A percentile compares a stretch with the other conserved stretches of the same genome.
Evolutionary conservation across 148 eudicot species (phyloP).

Genomic region (Gaultheria prostrata): DNA sequence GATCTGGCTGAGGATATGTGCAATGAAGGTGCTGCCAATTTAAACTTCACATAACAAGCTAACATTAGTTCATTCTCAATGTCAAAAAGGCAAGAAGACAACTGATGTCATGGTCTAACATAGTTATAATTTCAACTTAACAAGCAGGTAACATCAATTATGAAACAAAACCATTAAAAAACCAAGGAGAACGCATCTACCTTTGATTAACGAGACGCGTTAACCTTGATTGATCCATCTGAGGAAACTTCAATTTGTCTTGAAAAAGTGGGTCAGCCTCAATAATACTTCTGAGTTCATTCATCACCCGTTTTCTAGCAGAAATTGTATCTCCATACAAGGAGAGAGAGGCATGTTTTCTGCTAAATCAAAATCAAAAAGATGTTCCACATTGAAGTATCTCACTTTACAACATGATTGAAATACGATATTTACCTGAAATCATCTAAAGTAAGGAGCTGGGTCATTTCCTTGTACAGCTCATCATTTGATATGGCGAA

Average conservation of each 20-base stretch:
- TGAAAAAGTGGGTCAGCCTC: conserved; percentile 17
- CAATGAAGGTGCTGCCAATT: conserved; percentile 39
- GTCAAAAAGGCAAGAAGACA: background rate
- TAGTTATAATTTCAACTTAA: background rate
- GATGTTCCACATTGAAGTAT: background rate
- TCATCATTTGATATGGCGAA: conserved; percentile 21
- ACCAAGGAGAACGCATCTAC: background rate
- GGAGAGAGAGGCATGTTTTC: conserved; percentile 14
- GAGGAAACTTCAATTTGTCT: conserved; percentile 24
- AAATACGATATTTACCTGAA: conserved; percentile 18
- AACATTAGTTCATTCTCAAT: background rate
- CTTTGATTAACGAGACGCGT: conserved; percentile 25
- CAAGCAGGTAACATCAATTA: background rate
- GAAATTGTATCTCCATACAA: conserved; percentile 17
- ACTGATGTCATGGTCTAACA: background rate
- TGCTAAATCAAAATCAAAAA: conserved; percentile 9
- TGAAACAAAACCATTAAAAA: background rate
- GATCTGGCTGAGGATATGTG: conserved; percentile 23
- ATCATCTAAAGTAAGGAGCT: conserved; percentile 24
- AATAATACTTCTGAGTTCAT: conserved; percentile 18
- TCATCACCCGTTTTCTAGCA: conserved; percentile 17
- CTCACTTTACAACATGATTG: background rate
- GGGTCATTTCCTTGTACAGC: conserved; percentile 26
- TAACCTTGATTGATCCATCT: conserved; percentile 16
- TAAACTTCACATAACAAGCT: conserved; percentile 9